Evolutionary conservation across 352 stramenopile species (phyloP), one percentile per base, ranked within the genome.

Genomic region (Phytophthora macrochlamydospora): DNA sequence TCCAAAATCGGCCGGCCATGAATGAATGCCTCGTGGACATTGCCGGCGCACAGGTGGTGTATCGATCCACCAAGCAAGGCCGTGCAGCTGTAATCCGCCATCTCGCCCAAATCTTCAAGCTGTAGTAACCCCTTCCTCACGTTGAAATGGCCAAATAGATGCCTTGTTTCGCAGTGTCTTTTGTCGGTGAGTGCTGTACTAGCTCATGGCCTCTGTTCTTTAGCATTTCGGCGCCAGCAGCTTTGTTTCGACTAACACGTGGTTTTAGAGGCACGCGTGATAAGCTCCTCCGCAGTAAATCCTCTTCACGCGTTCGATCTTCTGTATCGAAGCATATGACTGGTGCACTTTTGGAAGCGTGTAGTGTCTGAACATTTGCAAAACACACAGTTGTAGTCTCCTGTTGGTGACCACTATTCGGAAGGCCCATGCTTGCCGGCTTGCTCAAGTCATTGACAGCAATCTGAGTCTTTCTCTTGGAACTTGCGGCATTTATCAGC

Each of bases 121-220:
- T 59, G 45, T 56, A 61, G 9, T 64, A n/a, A 43, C 32, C 29
- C 50, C 29, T 29, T 32, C 28, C 40, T 87, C 61, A 92, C 13
- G 78, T 91, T 50, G 79, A 88, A 52, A 92, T 90, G 13, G 79
- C 74, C 42, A 90, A 62, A 56, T 90, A 83, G 62, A 89, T 62
- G 5, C 58, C 66, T 32, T 71, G 58, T 44, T 67, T 69, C 38
- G 63, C 52, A 4, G 7, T 57, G 33, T 49, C 31, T 51, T 63
- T 63, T 29, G 43, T 58, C 18, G 46, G 49, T 3, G 43, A 57
- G n/a, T 59, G 35, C 14, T 28, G 37, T 4, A 50, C 33, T 28
- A 1, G 24, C 68, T 74, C 31, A 30, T 69, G 24, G 18, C 18
- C 35, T 54, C 49, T 71, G 32, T 58, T 76, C 54, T 61, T 69